A percentile compares a stretch with the other conserved stretches of the same genome.
phyloP scores from a whole-genome alignment of 148 eudicot genomes.

The Diospyros kaki region DNA sequence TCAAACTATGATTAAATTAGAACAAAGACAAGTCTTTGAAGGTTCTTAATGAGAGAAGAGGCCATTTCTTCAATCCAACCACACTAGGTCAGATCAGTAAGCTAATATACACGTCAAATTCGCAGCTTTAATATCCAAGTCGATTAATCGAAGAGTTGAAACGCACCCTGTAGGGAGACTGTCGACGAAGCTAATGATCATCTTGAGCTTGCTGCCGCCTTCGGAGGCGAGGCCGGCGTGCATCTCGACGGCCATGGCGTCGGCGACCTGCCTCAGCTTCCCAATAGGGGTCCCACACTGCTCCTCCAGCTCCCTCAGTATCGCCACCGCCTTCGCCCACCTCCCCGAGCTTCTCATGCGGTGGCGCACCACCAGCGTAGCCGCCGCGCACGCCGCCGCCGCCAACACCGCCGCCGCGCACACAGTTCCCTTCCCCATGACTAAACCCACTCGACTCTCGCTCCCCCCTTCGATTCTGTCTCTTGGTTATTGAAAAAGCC shows the following conservation, averaged over 20 bases:
- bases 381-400: slow-evolving; percentile 42
- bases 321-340: slow-evolving; percentile 47
- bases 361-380: slow-evolving; percentile 43
- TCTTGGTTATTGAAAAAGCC: too few relatives aligned
- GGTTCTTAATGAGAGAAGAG: too few relatives aligned
- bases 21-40: too few relatives aligned
- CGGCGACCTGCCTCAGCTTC: slow-evolving; percentile 38
- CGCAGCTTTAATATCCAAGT: background rate
- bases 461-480: too few relatives aligned
- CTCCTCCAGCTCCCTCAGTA: slow-evolving; percentile 51
- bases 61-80: background rate
- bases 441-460: too few relatives aligned
- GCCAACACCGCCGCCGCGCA: slow-evolving; percentile 46
- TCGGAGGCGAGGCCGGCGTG: slow-evolving; percentile 46
- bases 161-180: slow-evolving; percentile 53
- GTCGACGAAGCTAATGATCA: slow-evolving; percentile 53
- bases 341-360: slow-evolving; percentile 32
- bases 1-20: too few relatives aligned
- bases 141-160: background rate
- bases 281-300: slow-evolving; percentile 43
- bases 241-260: slow-evolving; percentile 49
- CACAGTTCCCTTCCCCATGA: slow-evolving; percentile 49
- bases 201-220: slow-evolving; percentile 40
- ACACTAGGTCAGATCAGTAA: too few relatives aligned
- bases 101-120: background rate